Evolutionary conservation across 2,329 filamentous ascomycete species (phyloP), one percentile per base, ranked within the genome.

Genomic region (Bipolaris victoriae): DNA sequence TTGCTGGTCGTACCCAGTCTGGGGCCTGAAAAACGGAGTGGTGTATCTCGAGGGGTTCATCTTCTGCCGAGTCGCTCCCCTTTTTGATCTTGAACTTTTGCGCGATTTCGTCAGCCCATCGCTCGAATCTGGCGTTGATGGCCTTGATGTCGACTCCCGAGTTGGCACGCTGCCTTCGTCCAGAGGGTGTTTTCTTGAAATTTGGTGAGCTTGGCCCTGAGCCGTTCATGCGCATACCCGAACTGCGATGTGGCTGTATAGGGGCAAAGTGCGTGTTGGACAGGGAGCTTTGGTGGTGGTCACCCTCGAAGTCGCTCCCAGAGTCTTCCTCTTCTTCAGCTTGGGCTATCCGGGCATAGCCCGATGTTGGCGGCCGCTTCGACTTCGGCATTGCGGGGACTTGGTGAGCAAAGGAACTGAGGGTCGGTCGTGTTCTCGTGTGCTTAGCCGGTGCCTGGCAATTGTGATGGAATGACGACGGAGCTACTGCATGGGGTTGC

Each of bases 51-150:
- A 97, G 82, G 52, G 88, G 88, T 76, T 96, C 91, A 65, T 96
- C 91, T 43, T 88, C 79, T 7, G 85, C 86, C 69, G 87, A 89
- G 48, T 89, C 90, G 74, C 88, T 91, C 52, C 89, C 87, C 69
- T 88, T 88, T 66, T 85, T 83, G 63, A 93, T 91, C 81, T 97
- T 98, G 84, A 99, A 98, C 69, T 96, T 95, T 66, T 92, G 90
- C 29, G 95, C 93, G 71, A 99, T 98, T 79, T 99, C 95, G 68
- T 98, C 95, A 15, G 95, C 95, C 95, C 95, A 99, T 74, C 91
- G 85, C 79, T 99, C 95, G 24, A 99, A 81, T 22, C 95, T 86
- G 57, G 94, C 93, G 77, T 99, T 99, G 78, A 99, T 98, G 58
- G 95, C 95, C 76, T 98, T 98, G 73, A 99, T 90, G 72, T 99